Percentiles rank a stretch among this genome's conserved stretches.
Evolutionary conservation across 2,329 filamentous ascomycete species (phyloP).

Genomic region (Bipolaris zeicola): DNA sequence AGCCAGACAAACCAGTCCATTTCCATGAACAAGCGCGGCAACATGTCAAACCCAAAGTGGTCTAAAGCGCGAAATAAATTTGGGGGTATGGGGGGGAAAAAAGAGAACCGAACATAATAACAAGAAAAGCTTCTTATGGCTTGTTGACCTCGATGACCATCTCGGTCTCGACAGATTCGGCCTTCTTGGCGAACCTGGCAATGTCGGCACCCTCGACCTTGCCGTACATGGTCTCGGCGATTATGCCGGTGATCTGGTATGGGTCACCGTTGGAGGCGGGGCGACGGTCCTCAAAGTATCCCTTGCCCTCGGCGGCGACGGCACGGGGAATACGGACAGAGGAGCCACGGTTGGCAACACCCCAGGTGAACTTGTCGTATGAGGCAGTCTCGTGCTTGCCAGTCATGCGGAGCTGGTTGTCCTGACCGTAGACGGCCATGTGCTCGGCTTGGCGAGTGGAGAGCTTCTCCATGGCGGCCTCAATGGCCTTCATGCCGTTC

Average conservation of each 20-base stretch:
- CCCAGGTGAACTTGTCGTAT: constrained; percentile 92
- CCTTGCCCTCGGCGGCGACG: constrained; percentile 83
- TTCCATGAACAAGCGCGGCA: neutral
- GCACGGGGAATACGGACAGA: constrained; percentile 92
- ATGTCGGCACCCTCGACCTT: constrained; percentile 58
- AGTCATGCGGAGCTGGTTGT: constrained; percentile 92
- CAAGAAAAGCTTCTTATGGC: constrained; percentile 24
- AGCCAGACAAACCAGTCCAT: constrained; percentile 1
- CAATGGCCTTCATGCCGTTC: constrained; percentile 94
- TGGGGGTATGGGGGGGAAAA: constrained; percentile 18
- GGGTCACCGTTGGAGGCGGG: constrained; percentile 84
- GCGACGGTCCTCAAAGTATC: constrained; percentile 80
- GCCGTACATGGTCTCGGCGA: constrained; percentile 70
- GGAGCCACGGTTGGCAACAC: constrained; percentile 93
- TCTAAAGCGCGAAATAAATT: constrained; percentile 7
- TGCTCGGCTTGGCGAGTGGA: constrained; percentile 57
- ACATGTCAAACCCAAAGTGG: constrained; percentile 1
- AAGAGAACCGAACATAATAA: neutral
- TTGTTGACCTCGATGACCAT: constrained; percentile 37
- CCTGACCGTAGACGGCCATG: constrained; percentile 93
- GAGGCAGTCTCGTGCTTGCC: constrained; percentile 91
- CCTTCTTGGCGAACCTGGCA: constrained; percentile 46
- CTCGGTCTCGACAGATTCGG: constrained; percentile 44
- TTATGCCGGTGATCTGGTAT: constrained; percentile 82
- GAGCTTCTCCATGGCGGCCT: constrained; percentile 69